Evolutionary conservation across 2,329 filamentous ascomycete genomes (phyloP), one percentile per base, ranked within the genome.

Genomic region (Aspergillus costaricaensis): DNA sequence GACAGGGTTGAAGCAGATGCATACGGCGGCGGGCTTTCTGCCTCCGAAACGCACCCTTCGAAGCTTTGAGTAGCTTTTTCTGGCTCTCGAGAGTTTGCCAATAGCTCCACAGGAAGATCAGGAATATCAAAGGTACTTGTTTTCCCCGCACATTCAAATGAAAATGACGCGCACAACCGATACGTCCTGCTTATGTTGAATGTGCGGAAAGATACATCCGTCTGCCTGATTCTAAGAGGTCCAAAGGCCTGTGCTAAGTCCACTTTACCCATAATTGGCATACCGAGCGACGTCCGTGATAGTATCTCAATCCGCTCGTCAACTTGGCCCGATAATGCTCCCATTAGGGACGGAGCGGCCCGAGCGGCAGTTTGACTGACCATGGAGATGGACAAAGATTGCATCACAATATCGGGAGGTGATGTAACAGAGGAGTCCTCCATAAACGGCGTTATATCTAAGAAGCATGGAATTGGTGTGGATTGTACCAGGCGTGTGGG

Each of bases 131-230:
- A 59, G 19, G 47, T 43, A 1, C 56, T 23, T 4, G 54, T 55
- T 12, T 59, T 59, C 4, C 59, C 59, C 2, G 56, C 59, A 23
- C 62, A 63, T 27, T 62, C 56, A 47, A 63, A 59, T 5, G 17
- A n/a, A 23, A 62, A 55, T 9, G 43, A 55, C 3, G 47, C 61
- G 3, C 19, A 51, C 14, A 65, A 21, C 44, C 41, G 25, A 43
- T 63, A 65, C 5, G 49, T 41, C 10, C 62, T 17, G 27, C 36
- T 50, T 2, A 63, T 49, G 23, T 61, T 65, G 38, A 65, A 65
- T 8, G 61, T 65, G 48, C 32, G 47, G 23, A 65, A 61, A 2
- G 61, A 61, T 9, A 61, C 55, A 8, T 63, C 61, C 43, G 58
- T 51, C 4, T 55, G 25, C 10, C 54, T 44, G 43, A 63, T 54